Percentiles rank a stretch among this genome's conserved stretches.
phyloP scores from a whole-genome alignment of 2,329 filamentous ascomycete species.

The Thermoascus crustaceus region DNA sequence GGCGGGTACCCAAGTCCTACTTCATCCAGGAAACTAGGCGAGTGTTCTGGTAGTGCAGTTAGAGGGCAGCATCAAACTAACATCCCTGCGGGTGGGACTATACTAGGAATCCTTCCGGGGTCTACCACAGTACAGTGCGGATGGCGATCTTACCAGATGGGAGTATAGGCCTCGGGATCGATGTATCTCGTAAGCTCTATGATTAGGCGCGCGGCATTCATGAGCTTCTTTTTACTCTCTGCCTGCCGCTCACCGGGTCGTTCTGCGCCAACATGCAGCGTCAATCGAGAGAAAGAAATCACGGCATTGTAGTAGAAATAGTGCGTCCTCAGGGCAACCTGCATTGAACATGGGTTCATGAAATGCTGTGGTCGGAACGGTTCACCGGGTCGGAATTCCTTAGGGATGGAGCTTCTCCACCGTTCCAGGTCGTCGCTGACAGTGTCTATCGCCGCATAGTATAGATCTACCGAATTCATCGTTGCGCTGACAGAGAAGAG shows the following conservation, averaged over 20 bases:
- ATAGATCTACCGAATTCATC: conserved; percentile 9
- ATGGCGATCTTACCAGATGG: conserved; percentile 24
- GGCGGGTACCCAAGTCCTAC: no score
- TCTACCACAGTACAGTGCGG: not conserved
- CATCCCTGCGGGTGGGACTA: no score
- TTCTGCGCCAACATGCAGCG: conserved; percentile 18
- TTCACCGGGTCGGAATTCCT: conserved; percentile 22
- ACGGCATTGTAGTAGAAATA: conserved; percentile 24
- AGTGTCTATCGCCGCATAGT: conserved; percentile 15
- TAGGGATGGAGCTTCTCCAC: conserved; percentile 24
- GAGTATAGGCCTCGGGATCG: conserved; percentile 25
- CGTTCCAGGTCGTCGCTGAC: conserved; percentile 20
- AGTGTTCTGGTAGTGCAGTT: no score
- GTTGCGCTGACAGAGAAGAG: conserved; percentile 30
- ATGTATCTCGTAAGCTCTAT: conserved; percentile 28
- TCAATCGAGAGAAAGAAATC: conserved; percentile 24
- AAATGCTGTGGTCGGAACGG: conserved; percentile 12
- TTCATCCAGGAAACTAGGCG: no score
- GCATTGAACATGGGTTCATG: conserved; percentile 8
- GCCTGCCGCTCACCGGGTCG: conserved; percentile 7
- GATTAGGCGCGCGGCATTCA: conserved; percentile 23
- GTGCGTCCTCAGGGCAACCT: conserved; percentile 18
- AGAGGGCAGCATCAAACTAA: no score
- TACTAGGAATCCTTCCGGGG: not conserved
- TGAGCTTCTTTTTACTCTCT: conserved; percentile 17